Evolutionary conservation across 495 filamentous ascomycete species (phyloP).

Genomic region (Aspergillus sclerotioniger): DNA sequence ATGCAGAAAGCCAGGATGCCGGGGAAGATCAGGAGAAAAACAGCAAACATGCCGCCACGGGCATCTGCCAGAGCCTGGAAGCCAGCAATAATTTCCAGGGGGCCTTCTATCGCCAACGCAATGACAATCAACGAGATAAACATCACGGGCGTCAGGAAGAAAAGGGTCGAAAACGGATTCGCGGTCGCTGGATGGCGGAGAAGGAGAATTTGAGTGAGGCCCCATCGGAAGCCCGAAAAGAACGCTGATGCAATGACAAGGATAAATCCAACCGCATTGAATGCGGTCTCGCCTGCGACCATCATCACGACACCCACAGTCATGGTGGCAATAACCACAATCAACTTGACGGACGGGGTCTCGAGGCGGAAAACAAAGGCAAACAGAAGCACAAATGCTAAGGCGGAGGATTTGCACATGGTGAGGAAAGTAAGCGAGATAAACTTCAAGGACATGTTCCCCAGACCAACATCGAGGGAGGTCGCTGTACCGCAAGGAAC

Average conservation of each 20-base stretch:
- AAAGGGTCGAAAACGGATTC: slow-evolving; percentile 96
- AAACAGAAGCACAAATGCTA: slow-evolving; percentile 93
- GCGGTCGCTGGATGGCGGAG: slow-evolving; percentile 92
- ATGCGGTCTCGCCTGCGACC: slow-evolving; percentile 94
- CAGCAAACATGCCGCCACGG: slow-evolving; percentile 59
- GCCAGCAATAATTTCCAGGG: slow-evolving; percentile 60
- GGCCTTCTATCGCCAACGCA: slow-evolving; percentile 83
- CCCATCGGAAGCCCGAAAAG: slow-evolving; percentile 97
- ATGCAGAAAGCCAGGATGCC: slow-evolving; percentile 92
- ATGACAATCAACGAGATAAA: slow-evolving; percentile 78
- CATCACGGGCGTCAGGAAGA: slow-evolving; percentile 96
- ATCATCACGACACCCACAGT: slow-evolving; percentile 97
- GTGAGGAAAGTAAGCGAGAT: slow-evolving; percentile 97
- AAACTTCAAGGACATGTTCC: slow-evolving; percentile 93
- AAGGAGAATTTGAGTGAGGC: slow-evolving; percentile 90
- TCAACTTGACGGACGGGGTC: slow-evolving; percentile 77
- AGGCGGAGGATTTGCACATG: slow-evolving; percentile 98
- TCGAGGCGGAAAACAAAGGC: slow-evolving; percentile 95
- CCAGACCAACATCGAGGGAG: slow-evolving; percentile 92
- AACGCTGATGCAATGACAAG: slow-evolving; percentile 91
- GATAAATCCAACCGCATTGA: slow-evolving; percentile 82
- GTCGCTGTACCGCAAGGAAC: slow-evolving; percentile 92
- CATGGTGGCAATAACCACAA: slow-evolving; percentile 88
- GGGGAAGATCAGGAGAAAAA: slow-evolving; percentile 77
- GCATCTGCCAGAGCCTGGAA: slow-evolving; percentile 58